These are phyloP conservation scores for Penicillium soppii DNA, from an alignment of 495 filamentous ascomycete species.

Conservation along the genomic window DNA sequence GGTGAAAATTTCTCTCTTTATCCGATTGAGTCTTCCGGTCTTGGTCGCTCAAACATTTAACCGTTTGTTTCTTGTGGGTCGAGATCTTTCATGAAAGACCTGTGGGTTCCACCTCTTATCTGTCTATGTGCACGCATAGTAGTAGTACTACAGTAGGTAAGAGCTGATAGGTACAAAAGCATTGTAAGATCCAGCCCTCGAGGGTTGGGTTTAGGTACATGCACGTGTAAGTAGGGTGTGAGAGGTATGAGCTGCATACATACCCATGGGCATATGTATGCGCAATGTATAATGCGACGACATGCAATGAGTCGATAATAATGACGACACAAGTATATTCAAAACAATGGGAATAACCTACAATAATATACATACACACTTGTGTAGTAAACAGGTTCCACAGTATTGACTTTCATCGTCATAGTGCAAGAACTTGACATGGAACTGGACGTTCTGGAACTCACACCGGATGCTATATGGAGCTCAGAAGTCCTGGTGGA, in stretches of 20 bases:
- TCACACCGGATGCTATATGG: constrained; percentile 19
- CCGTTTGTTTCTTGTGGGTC: neutral
- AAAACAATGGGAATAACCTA: neutral
- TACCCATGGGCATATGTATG: too few relatives aligned
- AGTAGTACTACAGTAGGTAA: too few relatives aligned
- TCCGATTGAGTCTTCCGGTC: neutral
- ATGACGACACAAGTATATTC: neutral
- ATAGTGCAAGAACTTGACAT: constrained; percentile 15
- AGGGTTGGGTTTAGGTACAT: too few relatives aligned
- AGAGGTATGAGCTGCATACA: too few relatives aligned
- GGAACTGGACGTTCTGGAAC: constrained; percentile 18
- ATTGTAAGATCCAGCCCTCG: too few relatives aligned
- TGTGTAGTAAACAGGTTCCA: neutral
- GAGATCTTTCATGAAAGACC: too few relatives aligned
- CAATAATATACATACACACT: neutral
- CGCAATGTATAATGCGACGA: too few relatives aligned
- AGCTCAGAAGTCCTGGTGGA: constrained; percentile 11
- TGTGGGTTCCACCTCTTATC: too few relatives aligned
- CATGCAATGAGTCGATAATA: neutral
- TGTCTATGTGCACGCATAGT: too few relatives aligned
- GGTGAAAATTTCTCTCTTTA: neutral
- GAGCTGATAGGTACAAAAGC: too few relatives aligned
- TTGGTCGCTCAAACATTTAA: neutral
- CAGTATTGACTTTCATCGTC: constrained; percentile 1
- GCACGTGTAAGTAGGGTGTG: too few relatives aligned